phyloP scores from a whole-genome alignment of 2,329 filamentous ascomycete species.

The Sclerotinia borealis region DNA sequence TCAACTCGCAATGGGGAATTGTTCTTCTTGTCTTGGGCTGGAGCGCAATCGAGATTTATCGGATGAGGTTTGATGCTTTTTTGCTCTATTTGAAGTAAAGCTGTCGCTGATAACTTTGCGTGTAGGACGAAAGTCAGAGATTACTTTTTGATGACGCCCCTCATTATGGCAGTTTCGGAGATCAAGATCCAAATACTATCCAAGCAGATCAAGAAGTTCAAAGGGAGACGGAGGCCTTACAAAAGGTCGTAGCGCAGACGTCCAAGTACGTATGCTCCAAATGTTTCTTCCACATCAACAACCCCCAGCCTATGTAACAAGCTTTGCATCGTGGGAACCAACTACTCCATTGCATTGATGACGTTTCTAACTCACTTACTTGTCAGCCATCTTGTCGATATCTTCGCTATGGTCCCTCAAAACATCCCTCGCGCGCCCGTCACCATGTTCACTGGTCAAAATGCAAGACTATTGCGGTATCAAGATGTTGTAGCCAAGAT shows the following conservation, averaged over 20 bases:
- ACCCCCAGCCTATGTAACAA: not conserved
- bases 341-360: not conserved
- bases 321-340: not conserved
- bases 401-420: conserved; percentile 58
- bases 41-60: conserved; percentile 42
- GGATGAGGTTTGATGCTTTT: conserved; percentile 45
- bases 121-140: conserved; percentile 37
- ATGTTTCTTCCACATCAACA: conserved; percentile 10
- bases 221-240: conserved; percentile 58
- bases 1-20: conserved; percentile 53
- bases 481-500: conserved; percentile 57
- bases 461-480: conserved; percentile 51
- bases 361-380: conserved; percentile 15
- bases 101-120: not conserved
- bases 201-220: conserved; percentile 58
- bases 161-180: conserved; percentile 58
- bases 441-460: conserved; percentile 45
- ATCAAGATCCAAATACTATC: conserved; percentile 43
- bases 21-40: conserved; percentile 53
- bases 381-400: conserved; percentile 58
- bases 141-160: conserved; percentile 56
- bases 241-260: conserved; percentile 57
- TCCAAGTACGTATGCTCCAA: conserved; percentile 46
- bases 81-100: not conserved
- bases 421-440: conserved; percentile 35